Evolutionary conservation across 2,329 filamentous ascomycete species (phyloP), one percentile per base, ranked within the genome.

Genomic region (Aspergillus fischeri): DNA sequence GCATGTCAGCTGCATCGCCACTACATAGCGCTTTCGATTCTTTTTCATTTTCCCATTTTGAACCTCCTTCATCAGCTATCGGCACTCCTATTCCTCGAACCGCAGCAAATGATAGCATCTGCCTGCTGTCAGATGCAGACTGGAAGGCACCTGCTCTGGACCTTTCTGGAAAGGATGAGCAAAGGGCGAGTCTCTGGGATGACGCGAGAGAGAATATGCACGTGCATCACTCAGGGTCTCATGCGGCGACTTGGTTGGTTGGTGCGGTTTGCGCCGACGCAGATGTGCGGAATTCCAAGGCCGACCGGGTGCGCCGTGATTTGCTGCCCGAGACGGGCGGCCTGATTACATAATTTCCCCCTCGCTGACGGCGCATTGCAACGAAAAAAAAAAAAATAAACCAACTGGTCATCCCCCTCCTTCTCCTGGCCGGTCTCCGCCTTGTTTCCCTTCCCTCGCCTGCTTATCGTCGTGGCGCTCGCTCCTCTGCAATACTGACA

Each of bases 281-380:
- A 47, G 44, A 9, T 21, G 44, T 47, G 6, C 20, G 44, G 21
- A 47, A 25, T 47, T 47, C 21, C n/a, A 10, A 6, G 14, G 5
- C 32, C 32, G 32, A 14, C 32, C 17, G 17, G 41, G 8, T 1
- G n/a, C 6, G n/a, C 41, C 21, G 20, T 21, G 29, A 54, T 54
- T 54, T 38, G 52, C 52, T 54, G 52, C 52, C 52, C 38, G 14
- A 54, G 21, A 21, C 24, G 9, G 20, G 35, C 35, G 50, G 49
- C 53, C 55, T 49, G 56, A 58, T 65, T 65, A 63, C 55, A 44
- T 64, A 63, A 64, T 64, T 60, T 55, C 58, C 24, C 53, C 25
- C 54, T 63, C 63, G 63, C 63, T 54, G 58, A 58, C 57, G 61
- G 63, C 63, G 63, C 58, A 56, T 62, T 44, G 50, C 55, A 41